These are phyloP conservation scores for Auricularia sp. DNA, from an alignment of 768 basidiomycete genomes.

Conservation along the genomic window DNA sequence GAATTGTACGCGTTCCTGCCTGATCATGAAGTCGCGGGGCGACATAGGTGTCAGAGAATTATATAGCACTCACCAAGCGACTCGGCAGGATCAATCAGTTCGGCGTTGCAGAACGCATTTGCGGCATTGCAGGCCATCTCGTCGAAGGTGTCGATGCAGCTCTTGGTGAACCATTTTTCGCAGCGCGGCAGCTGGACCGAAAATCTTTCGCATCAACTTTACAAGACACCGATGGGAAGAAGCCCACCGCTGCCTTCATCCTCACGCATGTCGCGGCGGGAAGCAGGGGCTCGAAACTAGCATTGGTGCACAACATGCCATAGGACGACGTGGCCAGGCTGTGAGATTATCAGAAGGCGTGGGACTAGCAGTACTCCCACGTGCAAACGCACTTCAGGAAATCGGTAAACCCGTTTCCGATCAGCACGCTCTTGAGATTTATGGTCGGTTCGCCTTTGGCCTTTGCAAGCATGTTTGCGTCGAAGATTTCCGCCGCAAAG, in stretches of 20 bases:
- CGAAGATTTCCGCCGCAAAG: conserved; percentile 68
- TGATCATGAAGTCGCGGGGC: neutral
- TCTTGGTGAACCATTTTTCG: conserved; percentile 40
- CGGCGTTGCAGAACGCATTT: conserved; percentile 49
- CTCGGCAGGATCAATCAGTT: conserved; percentile 34
- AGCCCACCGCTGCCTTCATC: conserved; percentile 5
- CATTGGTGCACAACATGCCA: conserved; percentile 11
- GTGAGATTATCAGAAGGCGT: neutral
- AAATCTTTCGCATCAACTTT: too few relatives aligned
- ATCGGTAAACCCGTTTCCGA: conserved; percentile 29
- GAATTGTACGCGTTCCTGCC: conserved; percentile 22
- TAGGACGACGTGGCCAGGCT: conserved; percentile 9
- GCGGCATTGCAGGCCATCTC: conserved; percentile 58
- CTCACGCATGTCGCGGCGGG: conserved; percentile 10
- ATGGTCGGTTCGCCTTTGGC: conserved; percentile 41
- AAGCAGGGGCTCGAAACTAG: conserved; percentile 4
- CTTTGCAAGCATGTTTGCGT: conserved; percentile 50
- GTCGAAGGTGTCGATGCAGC: conserved; percentile 60
- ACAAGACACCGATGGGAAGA: neutral
- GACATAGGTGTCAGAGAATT: neutral
- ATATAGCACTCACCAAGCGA: conserved; percentile 24
- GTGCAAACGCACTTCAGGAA: neutral
- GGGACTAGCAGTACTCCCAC: neutral
- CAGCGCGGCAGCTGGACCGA: conserved; percentile 55
- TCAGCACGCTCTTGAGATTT: conserved; percentile 63